Base-by-base conservation (phyloP, 2,329 filamentous ascomycete species). In the Aspergillus proliferans region DNA sequence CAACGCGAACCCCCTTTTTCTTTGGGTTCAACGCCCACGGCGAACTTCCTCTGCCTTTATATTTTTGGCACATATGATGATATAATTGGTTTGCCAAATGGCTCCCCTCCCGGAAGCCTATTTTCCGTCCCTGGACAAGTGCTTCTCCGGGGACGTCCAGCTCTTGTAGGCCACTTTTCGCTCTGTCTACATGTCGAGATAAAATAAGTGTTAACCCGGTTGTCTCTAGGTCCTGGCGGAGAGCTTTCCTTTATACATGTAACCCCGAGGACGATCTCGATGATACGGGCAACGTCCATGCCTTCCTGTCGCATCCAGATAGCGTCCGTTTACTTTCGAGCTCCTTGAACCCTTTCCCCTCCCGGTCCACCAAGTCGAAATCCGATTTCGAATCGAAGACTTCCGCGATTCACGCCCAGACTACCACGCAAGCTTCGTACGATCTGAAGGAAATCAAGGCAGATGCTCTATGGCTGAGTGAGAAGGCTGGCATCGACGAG, bases 381-480 rank as follows among this genome's bases (percentile, higher is more conserved):
- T 77, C 80, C 56, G 79, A 81, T 15, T 94, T 94, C 63, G 87
- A 94, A 52, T 87, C 87, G 18, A 90, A 85, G 69, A 95, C 88
- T 1, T 87, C 90, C 19, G 87, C 90, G 4, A 94, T 96, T 52
- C 86, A 95, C 65, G 82, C 90, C 44, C 82, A 88, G 1, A 83
- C 86, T 15, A 81, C 81, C 4, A 74, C 81, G 10, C 82, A 81
- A 59, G 79, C 81, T 38, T 80, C 81, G 49, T 88, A 86, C 64
- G 82, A 91, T 62, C 76, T 95, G 57, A 83, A 86, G 36, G 75
- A 86, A 62, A 82, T 97, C 66, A 95, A 95, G 71, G 81, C 82
- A 43, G 91, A 97, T 73, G 81, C 89, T 30, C 67, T 86, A 57
- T 97, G 91, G 90, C 75, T 98, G 53, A 91, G 88, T 69, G 82